A percentile compares a stretch with the other conserved stretches of the same genome.
phyloP scores from a whole-genome alignment of 2,329 filamentous ascomycete genomes.

The Colletotrichum viniferum region DNA sequence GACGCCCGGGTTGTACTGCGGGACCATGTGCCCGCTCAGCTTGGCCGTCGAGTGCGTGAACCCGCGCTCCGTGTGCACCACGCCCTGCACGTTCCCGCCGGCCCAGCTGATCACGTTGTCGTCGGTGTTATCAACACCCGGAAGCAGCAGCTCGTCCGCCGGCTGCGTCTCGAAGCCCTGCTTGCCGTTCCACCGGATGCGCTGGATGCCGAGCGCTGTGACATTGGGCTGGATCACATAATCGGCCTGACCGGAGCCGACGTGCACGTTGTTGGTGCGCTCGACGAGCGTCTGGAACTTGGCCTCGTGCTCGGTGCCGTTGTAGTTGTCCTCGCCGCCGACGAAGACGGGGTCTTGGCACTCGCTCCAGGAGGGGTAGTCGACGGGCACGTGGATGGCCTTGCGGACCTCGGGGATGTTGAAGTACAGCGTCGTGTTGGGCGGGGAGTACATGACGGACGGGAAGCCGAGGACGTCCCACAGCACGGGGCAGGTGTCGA shows the following conservation, averaged over 20 bases:
- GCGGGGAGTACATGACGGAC: conserved; percentile 57
- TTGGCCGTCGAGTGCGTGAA: conserved; percentile 72
- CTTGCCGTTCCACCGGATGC: conserved; percentile 78
- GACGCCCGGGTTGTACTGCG: conserved; percentile 71
- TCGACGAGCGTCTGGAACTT: conserved; percentile 47
- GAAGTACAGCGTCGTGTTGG: conserved; percentile 73
- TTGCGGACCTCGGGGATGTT: conserved; percentile 71
- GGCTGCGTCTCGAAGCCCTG: conserved; percentile 72
- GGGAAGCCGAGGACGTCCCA: conserved; percentile 75
- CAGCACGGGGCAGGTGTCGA: conserved; percentile 71
- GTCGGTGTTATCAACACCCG: conserved; percentile 31
- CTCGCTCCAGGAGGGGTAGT: conserved; percentile 22
- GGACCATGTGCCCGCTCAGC: conserved; percentile 70
- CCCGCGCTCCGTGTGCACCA: conserved; percentile 73
- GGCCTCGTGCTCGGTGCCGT: conserved; percentile 14
- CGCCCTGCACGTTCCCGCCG: conserved; percentile 71
- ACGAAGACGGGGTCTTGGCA: conserved; percentile 2
- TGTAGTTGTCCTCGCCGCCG: conserved; percentile 1
- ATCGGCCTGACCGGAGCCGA: conserved; percentile 75
- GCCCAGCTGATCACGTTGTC: conserved; percentile 50
- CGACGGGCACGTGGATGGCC: conserved; percentile 66
- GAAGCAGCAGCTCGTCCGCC: conserved; percentile 69
- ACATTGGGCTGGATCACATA: conserved; percentile 72
- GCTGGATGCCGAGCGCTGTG: conserved; percentile 74
- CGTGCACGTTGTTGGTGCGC: conserved; percentile 70